Conservation (phyloP, 176 grass and related monocot genomes). For the Rhipidocladum racemiflorum region DNA sequence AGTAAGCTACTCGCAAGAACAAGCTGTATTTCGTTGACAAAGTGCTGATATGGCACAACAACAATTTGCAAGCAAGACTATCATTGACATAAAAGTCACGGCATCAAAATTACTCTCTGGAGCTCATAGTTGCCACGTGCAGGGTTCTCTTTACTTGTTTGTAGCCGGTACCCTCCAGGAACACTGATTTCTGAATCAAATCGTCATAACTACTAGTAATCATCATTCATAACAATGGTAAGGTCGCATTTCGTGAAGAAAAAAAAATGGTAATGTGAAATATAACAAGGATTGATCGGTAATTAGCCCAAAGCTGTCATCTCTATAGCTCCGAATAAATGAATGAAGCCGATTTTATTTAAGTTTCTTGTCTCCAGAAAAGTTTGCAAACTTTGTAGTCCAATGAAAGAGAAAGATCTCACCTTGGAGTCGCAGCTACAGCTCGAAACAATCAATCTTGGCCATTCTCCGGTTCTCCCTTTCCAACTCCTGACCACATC, state of each 20-base stretch:
- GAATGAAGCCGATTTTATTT: constrained; percentile 1
- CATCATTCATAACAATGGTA: background rate
- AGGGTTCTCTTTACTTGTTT: background rate
- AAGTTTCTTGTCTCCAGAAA: background rate
- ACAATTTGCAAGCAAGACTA: background rate
- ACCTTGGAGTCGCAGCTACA: constrained; percentile 70
- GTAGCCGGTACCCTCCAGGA: too few relatives aligned
- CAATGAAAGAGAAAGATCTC: constrained; percentile 9
- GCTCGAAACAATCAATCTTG: constrained; percentile 33
- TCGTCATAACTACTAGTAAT: background rate
- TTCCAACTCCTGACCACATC: constrained; percentile 67
- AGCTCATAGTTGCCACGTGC: background rate
- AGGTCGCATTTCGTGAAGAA: background rate
- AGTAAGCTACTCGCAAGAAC: background rate
- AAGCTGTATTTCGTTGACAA: background rate
- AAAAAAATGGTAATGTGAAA: background rate
- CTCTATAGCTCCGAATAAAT: background rate
- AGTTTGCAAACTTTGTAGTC: background rate
- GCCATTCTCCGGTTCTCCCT: constrained; percentile 55
- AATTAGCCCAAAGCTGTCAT: background rate
- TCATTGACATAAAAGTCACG: background rate
- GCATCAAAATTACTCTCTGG: background rate
- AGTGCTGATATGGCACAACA: background rate
- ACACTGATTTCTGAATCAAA: background rate
- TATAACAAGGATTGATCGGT: background rate